These are phyloP conservation scores for Lasiosphaeria miniovina DNA, from an alignment of 495 filamentous ascomycete genomes.

Conservation along the genomic window DNA sequence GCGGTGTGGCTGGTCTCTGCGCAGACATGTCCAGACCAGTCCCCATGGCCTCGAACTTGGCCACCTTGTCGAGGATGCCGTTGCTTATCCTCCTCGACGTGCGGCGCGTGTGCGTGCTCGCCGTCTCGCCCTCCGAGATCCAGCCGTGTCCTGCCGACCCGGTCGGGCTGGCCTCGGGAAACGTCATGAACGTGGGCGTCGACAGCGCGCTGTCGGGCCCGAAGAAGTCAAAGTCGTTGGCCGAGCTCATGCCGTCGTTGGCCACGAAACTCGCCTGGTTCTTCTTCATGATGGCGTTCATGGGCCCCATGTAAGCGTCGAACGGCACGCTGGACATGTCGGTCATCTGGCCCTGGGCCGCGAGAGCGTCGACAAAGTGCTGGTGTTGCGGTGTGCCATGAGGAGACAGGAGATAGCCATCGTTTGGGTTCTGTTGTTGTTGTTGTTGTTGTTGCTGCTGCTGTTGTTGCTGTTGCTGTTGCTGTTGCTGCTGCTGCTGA, in stretches of 20 bases:
- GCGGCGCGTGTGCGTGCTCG: conserved; percentile 33
- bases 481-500: conserved; percentile 15
- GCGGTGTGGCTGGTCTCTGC: conserved; percentile 57
- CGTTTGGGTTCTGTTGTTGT: conserved; percentile 22
- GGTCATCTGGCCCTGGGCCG: conserved; percentile 24
- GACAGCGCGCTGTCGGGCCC: conserved; percentile 37
- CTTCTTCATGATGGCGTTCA: conserved; percentile 43
- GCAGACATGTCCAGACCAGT: conserved; percentile 22
- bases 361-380: conserved; percentile 39
- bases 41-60: conserved; percentile 49
- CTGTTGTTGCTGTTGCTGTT: conserved; percentile 22
- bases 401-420: conserved; percentile 47
- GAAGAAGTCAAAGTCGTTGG: conserved; percentile 42
- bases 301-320: conserved; percentile 40
- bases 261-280: conserved; percentile 36
- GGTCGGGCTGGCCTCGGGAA: conserved; percentile 40
- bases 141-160: conserved; percentile 34
- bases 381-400: conserved; percentile 44
- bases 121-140: conserved; percentile 44
- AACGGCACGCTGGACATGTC: conserved; percentile 34
- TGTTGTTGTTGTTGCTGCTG: conserved; percentile 14
- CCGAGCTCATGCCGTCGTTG: conserved; percentile 23
- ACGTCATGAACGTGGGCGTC: conserved; percentile 45
- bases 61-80: conserved; percentile 50
- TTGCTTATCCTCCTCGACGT: conserved; percentile 50